Evolutionary conservation across 1,284 basidiomycete species (phyloP).

Genomic region (Boletus mariae): DNA sequence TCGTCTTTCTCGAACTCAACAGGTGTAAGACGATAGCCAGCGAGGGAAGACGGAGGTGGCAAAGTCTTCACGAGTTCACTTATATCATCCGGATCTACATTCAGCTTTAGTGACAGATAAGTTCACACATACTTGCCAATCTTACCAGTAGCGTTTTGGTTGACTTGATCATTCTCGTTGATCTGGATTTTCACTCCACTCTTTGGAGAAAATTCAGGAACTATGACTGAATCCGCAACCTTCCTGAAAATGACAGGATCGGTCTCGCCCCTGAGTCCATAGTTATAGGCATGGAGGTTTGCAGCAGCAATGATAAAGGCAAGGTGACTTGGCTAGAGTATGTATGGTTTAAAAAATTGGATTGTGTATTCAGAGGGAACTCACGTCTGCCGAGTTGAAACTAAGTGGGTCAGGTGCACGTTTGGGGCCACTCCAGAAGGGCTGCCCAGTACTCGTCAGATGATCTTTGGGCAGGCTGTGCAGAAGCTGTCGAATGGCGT

Average conservation of each 20-base stretch:
- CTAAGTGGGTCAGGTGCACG: slow-evolving; percentile 91
- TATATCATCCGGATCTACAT: slow-evolving; percentile 51
- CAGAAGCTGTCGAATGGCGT: slow-evolving; percentile 90
- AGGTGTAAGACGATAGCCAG: slow-evolving; percentile 91
- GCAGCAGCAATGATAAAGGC: slow-evolving; percentile 91
- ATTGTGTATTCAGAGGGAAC: slow-evolving; percentile 28
- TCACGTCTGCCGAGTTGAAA: slow-evolving; percentile 85
- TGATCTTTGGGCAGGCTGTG: slow-evolving; percentile 95
- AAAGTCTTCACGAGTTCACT: slow-evolving; percentile 61
- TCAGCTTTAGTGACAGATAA: slow-evolving; percentile 7
- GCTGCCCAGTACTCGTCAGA: slow-evolving; percentile 84
- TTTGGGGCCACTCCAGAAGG: slow-evolving; percentile 98
- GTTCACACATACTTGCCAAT: slow-evolving; percentile 9
- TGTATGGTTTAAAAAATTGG: slow-evolving; percentile 3
- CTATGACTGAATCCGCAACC: slow-evolving; percentile 78
- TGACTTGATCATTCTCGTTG: slow-evolving; percentile 87
- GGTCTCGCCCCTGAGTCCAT: slow-evolving; percentile 89
- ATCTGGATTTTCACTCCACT: slow-evolving; percentile 94
- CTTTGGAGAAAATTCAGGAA: slow-evolving; percentile 93
- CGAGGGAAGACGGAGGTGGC: slow-evolving; percentile 86
- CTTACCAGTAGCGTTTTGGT: slow-evolving; percentile 47
- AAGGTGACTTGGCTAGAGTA: slow-evolving; percentile 74
- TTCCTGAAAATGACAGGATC: slow-evolving; percentile 82
- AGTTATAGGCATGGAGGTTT: slow-evolving; percentile 98
- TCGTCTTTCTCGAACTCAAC: slow-evolving; percentile 99